These are phyloP conservation scores for Gossypium herbaceum DNA, from an alignment of 345 rosid genomes.

Conservation along the genomic window DNA sequence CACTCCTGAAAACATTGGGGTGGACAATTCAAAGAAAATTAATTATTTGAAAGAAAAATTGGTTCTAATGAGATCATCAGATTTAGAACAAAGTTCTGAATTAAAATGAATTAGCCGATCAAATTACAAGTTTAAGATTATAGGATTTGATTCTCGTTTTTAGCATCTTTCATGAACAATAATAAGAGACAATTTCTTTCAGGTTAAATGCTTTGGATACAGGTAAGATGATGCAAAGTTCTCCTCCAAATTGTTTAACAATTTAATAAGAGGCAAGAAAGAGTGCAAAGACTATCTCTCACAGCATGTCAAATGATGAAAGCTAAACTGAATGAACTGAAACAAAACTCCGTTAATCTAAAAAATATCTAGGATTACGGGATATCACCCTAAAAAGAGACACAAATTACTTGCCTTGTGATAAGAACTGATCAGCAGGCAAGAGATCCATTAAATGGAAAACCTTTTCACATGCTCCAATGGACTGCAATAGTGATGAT, in stretches of 20 bases:
- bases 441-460: conserved; percentile 39
- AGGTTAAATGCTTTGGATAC: neutral
- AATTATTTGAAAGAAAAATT: neutral
- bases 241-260: neutral
- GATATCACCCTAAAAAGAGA: neutral
- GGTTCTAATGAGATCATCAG: neutral
- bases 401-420: conserved; percentile 32
- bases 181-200: neutral
- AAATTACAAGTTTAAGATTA: neutral
- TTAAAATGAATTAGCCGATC: neutral
- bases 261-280: conserved; percentile 10
- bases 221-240: neutral
- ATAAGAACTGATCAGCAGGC: conserved; percentile 30
- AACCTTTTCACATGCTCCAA: conserved; percentile 49
- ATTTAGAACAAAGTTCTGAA: neutral
- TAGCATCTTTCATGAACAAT: neutral
- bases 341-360: neutral
- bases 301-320: neutral
- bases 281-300: neutral
- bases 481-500: conserved; percentile 33
- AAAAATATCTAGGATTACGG: neutral
- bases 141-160: neutral
- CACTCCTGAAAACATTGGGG: conserved; percentile 23
- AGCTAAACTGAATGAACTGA: conserved; percentile 3
- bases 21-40: neutral